These are phyloP conservation scores for Rhizophagus prolifer DNA, from an alignment of 192 early-diverging fungal species.

Conservation along the genomic window DNA sequence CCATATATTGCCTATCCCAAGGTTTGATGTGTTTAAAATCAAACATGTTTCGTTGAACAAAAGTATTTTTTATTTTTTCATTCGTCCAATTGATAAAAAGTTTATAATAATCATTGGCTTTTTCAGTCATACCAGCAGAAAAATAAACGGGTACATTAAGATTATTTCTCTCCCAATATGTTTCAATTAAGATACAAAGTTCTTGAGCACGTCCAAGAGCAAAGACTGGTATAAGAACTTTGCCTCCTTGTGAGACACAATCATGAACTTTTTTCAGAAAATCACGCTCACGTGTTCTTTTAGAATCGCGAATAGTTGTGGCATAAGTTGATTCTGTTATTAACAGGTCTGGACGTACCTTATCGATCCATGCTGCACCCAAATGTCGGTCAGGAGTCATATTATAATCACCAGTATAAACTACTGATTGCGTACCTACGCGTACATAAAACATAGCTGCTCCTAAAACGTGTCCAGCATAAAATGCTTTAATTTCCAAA, in stretches of 20 bases:
- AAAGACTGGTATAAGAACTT: conserved; percentile 97
- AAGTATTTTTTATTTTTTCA: conserved; percentile 92
- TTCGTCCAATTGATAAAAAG: conserved; percentile 98
- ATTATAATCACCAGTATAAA: conserved; percentile 89
- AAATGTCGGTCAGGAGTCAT: conserved; percentile 91
- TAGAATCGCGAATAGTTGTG: conserved; percentile 93
- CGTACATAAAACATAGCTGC: conserved; percentile 94
- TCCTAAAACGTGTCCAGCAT: conserved; percentile 97
- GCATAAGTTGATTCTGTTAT: conserved; percentile 98
- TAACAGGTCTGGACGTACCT: conserved; percentile 84
- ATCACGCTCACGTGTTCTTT: conserved; percentile 87
- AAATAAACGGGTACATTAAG: conserved; percentile 91
- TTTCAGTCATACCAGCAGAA: conserved; percentile 90
- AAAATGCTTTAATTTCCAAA: conserved; percentile 81
- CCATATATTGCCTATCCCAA: conserved; percentile 69
- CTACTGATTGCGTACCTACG: conserved; percentile 73
- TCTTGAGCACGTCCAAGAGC: conserved; percentile 97
- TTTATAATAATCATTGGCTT: conserved; percentile 95
- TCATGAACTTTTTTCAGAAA: conserved; percentile 88
- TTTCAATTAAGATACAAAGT: conserved; percentile 92
- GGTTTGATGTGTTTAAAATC: conserved; percentile 93
- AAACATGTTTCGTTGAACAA: conserved; percentile 95
- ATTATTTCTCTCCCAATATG: conserved; percentile 93
- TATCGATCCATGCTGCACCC: conserved; percentile 96
- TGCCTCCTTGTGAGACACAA: conserved; percentile 76